Evolutionary conservation across 768 basidiomycete genomes (phyloP), one percentile per base, ranked within the genome.

Genomic region (Suillus subalutaceus): DNA sequence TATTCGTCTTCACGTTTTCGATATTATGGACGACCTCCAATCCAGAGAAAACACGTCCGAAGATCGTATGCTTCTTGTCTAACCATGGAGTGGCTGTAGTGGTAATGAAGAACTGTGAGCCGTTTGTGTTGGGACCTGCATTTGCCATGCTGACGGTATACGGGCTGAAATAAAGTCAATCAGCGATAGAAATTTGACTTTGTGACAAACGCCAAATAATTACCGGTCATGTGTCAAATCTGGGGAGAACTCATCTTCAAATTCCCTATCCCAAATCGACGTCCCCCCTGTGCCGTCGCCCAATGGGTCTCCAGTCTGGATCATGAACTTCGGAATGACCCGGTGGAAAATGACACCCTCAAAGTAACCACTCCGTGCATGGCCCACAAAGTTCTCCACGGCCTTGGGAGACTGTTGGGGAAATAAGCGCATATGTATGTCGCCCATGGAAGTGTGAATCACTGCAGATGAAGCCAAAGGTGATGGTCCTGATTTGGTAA

Each of bases 291-390:
- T 96, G 6, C 95, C 96, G 78, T 97, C 94, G 26, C 93, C 95
- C n/a, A 96, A 80, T 3, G 96, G 96, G 72, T 97, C 95, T 40
- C 95, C 95, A 5, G 95, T 97, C 82, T 97, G 96, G 64, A 97
- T 92, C 96, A 97, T 97, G 74, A 99, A 99, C 79, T 99, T 99
- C 67, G 94, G 87, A 75, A 99, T 99, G 69, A 99, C 93, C 65
- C 97, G 92, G 77, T 99, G 97, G 83, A 99, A 98, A 72, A 98
- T 87, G 65, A 97, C 83, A 15, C 91, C 90, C 75, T 99, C 97
- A 73, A 91, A 99, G 80, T 91, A 99, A 2, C 93, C 89, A 70
- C 90, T 93, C 70, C 92, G 84, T 18, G 93, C 87, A 71, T 96
- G 94, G 1, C 94, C 95, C 30, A 96, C 92, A 78, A 99, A 99